These are phyloP conservation scores for Tetrapisispora nanseiensis DNA, from an alignment of 805 yeast genomes.

Conservation along the genomic window DNA sequence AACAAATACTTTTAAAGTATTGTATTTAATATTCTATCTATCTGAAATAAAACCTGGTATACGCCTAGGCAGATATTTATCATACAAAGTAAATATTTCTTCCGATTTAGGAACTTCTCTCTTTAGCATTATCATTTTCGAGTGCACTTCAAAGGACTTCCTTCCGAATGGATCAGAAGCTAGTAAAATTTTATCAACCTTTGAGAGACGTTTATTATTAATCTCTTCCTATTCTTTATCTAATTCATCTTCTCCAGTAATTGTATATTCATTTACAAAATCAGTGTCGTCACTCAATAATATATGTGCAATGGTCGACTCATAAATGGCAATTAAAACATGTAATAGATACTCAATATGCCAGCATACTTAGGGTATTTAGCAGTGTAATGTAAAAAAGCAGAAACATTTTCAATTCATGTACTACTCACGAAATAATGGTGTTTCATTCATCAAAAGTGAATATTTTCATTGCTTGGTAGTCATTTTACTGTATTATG, in stretches of 20 bases:
- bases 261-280: background rate
- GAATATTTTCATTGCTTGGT: background rate
- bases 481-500: background rate
- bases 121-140: background rate
- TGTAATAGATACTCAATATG: background rate
- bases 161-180: background rate
- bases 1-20: background rate
- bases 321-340: background rate
- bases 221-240: too few relatives aligned
- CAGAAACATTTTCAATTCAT: slow-evolving; percentile 1
- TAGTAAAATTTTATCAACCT: too few relatives aligned
- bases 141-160: background rate
- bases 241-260: too few relatives aligned
- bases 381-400: background rate
- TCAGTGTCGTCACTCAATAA: background rate
- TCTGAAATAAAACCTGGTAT: background rate
- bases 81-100: background rate
- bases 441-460: background rate
- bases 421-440: background rate
- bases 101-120: background rate
- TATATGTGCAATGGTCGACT: background rate
- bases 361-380: background rate
- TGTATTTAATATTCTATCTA: slow-evolving; percentile 1
- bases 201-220: too few relatives aligned
- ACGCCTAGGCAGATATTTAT: background rate